A percentile compares a stretch with the other conserved stretches of the same genome.
Conservation (phyloP, 768 basidiomycete species). For the Sarcomyxa edulis region DNA sequence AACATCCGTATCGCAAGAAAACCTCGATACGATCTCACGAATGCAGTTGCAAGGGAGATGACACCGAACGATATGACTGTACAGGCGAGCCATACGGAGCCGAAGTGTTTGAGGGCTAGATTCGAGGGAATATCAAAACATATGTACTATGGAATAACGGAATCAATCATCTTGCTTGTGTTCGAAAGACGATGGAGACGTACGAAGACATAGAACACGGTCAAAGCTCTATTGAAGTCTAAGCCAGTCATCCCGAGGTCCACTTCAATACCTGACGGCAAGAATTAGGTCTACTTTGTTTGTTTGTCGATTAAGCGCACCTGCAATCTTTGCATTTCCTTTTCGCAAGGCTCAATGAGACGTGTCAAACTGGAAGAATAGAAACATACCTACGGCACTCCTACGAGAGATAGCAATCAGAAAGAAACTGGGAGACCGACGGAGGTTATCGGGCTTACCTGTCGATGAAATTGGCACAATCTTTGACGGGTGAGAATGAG, state of each 20-base stretch:
- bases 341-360: background rate
- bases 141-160: constrained; percentile 25
- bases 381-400: constrained; percentile 16
- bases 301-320: constrained; percentile 8
- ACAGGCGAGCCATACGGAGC: constrained; percentile 31
- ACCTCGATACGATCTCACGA: constrained; percentile 26
- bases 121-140: constrained; percentile 36
- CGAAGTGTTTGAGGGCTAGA: constrained; percentile 34
- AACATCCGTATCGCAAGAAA: constrained; percentile 33
- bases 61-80: constrained; percentile 32
- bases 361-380: background rate
- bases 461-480: constrained; percentile 33
- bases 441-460: constrained; percentile 14
- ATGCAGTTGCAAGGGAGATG: constrained; percentile 32
- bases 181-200: constrained; percentile 1
- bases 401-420: constrained; percentile 1
- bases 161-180: background rate
- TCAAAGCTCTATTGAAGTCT: constrained; percentile 36
- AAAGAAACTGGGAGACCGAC: background rate
- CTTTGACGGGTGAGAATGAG: constrained; percentile 12
- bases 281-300: background rate
- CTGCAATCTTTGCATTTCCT: constrained; percentile 29
- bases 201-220: constrained; percentile 36
- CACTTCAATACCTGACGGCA: constrained; percentile 27
- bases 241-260: constrained; percentile 35